Evolutionary conservation across 2,329 filamentous ascomycete species (phyloP).

Genomic region (Pseudogymnoascus sp.): DNA sequence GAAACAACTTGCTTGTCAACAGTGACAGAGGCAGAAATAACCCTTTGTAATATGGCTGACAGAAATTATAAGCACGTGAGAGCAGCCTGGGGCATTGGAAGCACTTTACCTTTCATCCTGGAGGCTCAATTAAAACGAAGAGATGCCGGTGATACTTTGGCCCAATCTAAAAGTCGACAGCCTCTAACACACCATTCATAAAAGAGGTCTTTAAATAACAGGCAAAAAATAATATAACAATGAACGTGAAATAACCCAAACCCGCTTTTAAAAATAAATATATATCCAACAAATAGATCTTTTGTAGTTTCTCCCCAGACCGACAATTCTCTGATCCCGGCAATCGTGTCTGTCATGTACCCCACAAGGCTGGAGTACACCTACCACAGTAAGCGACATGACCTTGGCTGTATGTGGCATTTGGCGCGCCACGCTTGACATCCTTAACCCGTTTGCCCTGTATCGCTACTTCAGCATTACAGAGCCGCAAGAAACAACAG

Average conservation of each 20-base stretch:
- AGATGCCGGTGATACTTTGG: slow-evolving; percentile 9
- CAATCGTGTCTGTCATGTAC: slow-evolving; percentile 6
- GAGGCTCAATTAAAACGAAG: neutral
- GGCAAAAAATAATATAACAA: neutral
- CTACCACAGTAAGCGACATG: slow-evolving; percentile 5
- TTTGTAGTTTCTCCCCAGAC: neutral
- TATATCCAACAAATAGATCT: neutral
- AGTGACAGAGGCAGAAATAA: slow-evolving; percentile 89
- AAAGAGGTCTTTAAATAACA: neutral
- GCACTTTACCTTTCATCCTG: slow-evolving; percentile 10
- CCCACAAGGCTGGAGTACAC: slow-evolving; percentile 5
- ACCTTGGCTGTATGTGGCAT: slow-evolving; percentile 2
- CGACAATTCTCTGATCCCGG: neutral
- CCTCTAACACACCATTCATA: neutral
- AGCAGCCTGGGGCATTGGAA: slow-evolving; percentile 11
- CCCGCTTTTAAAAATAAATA: neutral
- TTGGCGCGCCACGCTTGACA: slow-evolving; percentile 6
- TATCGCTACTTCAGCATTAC: slow-evolving; percentile 7
- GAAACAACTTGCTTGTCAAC: slow-evolving; percentile 88
- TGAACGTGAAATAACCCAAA: neutral
- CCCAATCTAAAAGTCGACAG: neutral
- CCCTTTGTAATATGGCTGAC: slow-evolving; percentile 81
- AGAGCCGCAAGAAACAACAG: slow-evolving; percentile 7
- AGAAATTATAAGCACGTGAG: slow-evolving; percentile 12
- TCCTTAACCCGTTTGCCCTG: slow-evolving; percentile 7